Base-by-base conservation (phyloP, 169 alveolate species). In the Cryptosporidium sp. region DNA sequence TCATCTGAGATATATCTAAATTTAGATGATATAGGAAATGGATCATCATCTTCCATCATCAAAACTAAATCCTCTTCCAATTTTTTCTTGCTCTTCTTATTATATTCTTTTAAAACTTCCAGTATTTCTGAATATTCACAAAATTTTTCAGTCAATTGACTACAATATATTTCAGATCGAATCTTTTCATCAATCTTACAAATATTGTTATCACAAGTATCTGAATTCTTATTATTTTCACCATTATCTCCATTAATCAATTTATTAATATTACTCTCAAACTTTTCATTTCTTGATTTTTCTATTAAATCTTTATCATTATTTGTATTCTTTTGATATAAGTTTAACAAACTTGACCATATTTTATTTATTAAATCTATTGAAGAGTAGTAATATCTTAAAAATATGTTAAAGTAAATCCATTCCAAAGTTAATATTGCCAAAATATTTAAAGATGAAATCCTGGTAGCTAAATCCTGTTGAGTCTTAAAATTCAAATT, bases 1-100 rank as follows among this genome's bases (percentile, higher is more conserved):
- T 80, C 89, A 42, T 80, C 89, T 8, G 89, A 80, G 23, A 65
- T 48, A 45, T 62, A 80, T 62, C 89, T 65, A 33, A 80, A 80
- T 60, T 73, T 62, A 29, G 89, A 65, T 8, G 80, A 80, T 2
- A 80, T 21, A 18, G 89, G 89, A 62, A 80, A 80, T 23, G 89
- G 89, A 44, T 80, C 89, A 4, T 80, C 89, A 10, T 80, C 89
- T 9, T 80, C 75, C 18, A 16, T 4, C 23, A 26, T 12, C 10
- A 26, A 23, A n/a, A 26, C 35, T 56, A 26, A 21, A 8, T 23
- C 67, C 18, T n/a, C 35, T 9, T 56, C 67, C 67, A 26, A 10
- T 26, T 6, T 3, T 56, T 10, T n/a, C 10, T 26, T 56, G 35
- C 8, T 26, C 7, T 26, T 26, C 14, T 23, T 56, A 1, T 26